Evolutionary conservation across 192 early-diverging fungal species (phyloP).

Genomic region (Umbelopsis isabellina): DNA sequence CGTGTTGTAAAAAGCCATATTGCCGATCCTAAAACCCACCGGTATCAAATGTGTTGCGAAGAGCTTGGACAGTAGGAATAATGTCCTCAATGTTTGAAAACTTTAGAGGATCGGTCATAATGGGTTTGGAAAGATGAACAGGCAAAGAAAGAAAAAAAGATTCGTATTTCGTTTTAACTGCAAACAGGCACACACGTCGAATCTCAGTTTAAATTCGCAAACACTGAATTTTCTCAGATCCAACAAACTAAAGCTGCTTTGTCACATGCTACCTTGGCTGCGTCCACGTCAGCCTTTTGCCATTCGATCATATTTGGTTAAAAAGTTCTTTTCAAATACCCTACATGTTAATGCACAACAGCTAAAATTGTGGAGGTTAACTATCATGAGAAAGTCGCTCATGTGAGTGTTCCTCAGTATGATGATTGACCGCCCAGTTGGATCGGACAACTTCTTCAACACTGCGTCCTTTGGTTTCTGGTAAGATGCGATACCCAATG

Average conservation of each 20-base stretch:
- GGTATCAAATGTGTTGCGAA: constrained; percentile 29
- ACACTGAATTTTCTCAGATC: not conserved
- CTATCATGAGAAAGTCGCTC: too few relatives aligned
- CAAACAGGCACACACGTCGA: not conserved
- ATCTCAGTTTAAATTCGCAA: not conserved
- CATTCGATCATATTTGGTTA: too few relatives aligned
- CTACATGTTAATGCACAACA: too few relatives aligned
- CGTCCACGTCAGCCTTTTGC: constrained; percentile 4
- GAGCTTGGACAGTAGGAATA: constrained; percentile 9
- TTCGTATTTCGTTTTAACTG: too few relatives aligned
- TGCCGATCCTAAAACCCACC: not conserved
- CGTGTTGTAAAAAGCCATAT: too few relatives aligned
- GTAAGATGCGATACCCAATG: constrained; percentile 57
- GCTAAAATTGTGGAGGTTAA: too few relatives aligned
- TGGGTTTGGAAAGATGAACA: too few relatives aligned
- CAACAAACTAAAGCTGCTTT: not conserved
- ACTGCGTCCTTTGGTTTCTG: constrained; percentile 71
- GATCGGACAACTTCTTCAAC: constrained; percentile 54
- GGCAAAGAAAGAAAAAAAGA: too few relatives aligned
- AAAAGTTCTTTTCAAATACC: too few relatives aligned
- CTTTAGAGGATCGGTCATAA: too few relatives aligned
- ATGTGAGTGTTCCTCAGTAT: not conserved
- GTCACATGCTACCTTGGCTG: not conserved
- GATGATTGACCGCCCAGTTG: constrained; percentile 24
- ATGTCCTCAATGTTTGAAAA: constrained; percentile 9